phyloP scores from a whole-genome alignment of 2,329 filamentous ascomycete species.

The Ascochyta rabiei region DNA sequence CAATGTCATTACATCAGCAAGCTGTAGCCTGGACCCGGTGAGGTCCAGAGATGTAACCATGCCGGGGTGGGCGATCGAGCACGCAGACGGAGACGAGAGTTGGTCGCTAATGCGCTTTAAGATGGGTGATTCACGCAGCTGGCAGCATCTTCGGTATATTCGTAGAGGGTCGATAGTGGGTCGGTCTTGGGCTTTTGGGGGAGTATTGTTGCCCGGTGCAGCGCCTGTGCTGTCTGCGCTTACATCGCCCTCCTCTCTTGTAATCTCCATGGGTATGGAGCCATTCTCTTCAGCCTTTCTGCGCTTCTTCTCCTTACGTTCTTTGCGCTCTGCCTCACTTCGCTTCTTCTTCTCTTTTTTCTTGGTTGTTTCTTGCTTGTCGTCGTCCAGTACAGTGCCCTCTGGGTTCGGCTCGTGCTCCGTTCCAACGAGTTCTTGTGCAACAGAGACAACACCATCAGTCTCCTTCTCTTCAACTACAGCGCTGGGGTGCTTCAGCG shows the following conservation, averaged over 20 bases:
- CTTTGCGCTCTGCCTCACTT: constrained; percentile 90
- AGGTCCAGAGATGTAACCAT: constrained; percentile 82
- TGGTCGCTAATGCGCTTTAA: constrained; percentile 91
- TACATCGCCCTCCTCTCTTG: constrained; percentile 64
- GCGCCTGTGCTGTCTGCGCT: constrained; percentile 27
- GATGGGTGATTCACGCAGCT: constrained; percentile 89
- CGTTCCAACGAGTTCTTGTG: constrained; percentile 50
- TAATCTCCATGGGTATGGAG: constrained; percentile 81
- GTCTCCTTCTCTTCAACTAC: constrained; percentile 64
- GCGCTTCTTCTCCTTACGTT: constrained; percentile 87
- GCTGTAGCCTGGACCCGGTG: constrained; percentile 80
- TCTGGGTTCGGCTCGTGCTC: constrained; percentile 51
- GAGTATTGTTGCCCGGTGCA: constrained; percentile 31
- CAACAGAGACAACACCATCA: constrained; percentile 42
- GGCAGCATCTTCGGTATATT: constrained; percentile 93
- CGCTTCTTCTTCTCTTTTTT: constrained; percentile 98
- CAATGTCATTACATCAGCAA: constrained; percentile 83
- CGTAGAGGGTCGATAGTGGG: constrained; percentile 90
- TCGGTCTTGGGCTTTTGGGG: constrained; percentile 63
- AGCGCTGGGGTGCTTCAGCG: constrained; percentile 69
- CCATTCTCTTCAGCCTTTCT: constrained; percentile 87
- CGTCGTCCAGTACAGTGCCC: constrained; percentile 41
- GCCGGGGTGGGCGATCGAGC: constrained; percentile 68
- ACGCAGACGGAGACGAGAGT: constrained; percentile 73
- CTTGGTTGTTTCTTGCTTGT: constrained; percentile 57